Evolutionary conservation across 345 rosid species (phyloP).

Genomic region (Citrus trifoliata): DNA sequence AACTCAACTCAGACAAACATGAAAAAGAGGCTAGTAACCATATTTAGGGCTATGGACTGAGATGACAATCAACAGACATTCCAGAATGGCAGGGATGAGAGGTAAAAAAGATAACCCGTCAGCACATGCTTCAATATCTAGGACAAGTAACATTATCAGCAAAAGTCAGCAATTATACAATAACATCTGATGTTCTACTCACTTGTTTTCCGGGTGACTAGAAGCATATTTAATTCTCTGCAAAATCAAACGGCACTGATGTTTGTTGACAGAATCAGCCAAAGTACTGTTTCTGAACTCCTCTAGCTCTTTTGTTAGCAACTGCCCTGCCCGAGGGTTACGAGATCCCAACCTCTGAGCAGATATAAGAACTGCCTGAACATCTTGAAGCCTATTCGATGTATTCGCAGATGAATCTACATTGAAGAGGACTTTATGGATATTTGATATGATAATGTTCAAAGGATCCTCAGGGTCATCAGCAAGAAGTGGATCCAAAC

Average conservation of each 20-base stretch:
- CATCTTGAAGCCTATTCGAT: constrained; percentile 88
- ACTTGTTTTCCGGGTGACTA: constrained; percentile 70
- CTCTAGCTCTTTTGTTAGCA: constrained; percentile 85
- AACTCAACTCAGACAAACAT: background rate
- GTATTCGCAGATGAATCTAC: constrained; percentile 69
- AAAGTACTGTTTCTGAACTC: constrained; percentile 74
- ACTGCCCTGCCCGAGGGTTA: constrained; percentile 73
- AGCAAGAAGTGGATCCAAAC: constrained; percentile 96
- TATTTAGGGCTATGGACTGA: background rate
- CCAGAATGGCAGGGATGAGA: background rate
- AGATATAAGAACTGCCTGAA: constrained; percentile 87
- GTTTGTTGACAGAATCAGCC: constrained; percentile 95
- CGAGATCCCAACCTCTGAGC: constrained; percentile 92
- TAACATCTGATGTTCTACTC: constrained; percentile 19
- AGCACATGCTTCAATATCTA: background rate
- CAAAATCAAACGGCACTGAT: constrained; percentile 86
- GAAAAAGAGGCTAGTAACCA: background rate
- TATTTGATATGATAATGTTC: constrained; percentile 75
- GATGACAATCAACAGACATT: background rate
- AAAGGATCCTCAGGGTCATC: constrained; percentile 97
- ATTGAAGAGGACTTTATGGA: constrained; percentile 85
- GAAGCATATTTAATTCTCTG: constrained; percentile 84
- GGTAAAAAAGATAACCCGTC: background rate
- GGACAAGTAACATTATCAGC: constrained; percentile 3
- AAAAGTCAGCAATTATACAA: constrained; percentile 1